Percentiles rank a stretch among this genome's conserved stretches.
Evolutionary conservation across 805 yeast genomes (phyloP).

Genomic region (Saccharomycopsis vini): DNA sequence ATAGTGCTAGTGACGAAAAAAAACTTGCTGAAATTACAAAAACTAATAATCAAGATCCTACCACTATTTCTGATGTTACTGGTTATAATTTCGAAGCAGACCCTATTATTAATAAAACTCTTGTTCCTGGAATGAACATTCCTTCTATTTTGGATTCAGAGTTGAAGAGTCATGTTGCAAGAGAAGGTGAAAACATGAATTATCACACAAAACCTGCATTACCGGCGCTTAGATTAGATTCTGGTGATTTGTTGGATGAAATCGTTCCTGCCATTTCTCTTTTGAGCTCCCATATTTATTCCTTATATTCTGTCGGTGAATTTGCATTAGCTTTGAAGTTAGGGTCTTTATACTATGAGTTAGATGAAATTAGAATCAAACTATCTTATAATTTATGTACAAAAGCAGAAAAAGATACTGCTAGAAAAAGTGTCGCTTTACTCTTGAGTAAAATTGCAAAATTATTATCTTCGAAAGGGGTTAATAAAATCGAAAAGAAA

Average conservation of each 20-base stretch:
- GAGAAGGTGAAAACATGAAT: constrained; percentile 22
- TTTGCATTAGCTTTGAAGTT: constrained; percentile 53
- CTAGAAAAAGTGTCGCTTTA: constrained; percentile 43
- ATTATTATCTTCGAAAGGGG: constrained; percentile 39
- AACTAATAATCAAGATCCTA: constrained; percentile 22
- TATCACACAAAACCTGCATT: constrained; percentile 41
- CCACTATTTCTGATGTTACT: constrained; percentile 20
- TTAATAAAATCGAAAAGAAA: constrained; percentile 23
- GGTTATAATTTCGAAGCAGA: constrained; percentile 15
- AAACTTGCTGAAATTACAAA: constrained; percentile 18
- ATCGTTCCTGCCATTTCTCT: constrained; percentile 48
- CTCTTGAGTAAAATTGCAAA: constrained; percentile 54
- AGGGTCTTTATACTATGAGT: constrained; percentile 40
- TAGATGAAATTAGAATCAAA: constrained; percentile 51
- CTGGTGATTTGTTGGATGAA: constrained; percentile 44
- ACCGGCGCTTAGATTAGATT: constrained; percentile 40
- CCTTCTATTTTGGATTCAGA: constrained; percentile 32
- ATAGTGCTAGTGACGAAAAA: constrained; percentile 17
- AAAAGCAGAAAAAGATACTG: constrained; percentile 37
- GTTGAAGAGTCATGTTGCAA: constrained; percentile 24
- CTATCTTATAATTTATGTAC: constrained; percentile 45
- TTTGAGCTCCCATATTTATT: constrained; percentile 54
- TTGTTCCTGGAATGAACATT: constrained; percentile 19
- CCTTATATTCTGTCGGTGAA: constrained; percentile 64
- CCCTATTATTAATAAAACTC: constrained; percentile 22